Base-by-base conservation (phyloP, 2,329 filamentous ascomycete genomes). In the Pseudogymnoascus sp. region DNA sequence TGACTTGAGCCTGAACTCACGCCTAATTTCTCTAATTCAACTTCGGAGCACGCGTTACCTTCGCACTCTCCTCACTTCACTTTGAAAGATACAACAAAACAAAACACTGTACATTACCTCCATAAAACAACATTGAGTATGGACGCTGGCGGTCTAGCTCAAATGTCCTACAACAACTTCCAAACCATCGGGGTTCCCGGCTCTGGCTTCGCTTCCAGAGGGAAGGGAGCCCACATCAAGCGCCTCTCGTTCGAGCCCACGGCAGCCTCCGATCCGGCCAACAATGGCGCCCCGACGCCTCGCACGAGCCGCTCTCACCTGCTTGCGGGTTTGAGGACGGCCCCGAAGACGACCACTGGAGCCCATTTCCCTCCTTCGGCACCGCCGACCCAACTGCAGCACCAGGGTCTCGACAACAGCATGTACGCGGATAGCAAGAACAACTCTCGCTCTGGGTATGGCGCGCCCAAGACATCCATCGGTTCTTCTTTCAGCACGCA, bases 71-170 rank as follows among this genome's bases (percentile, higher is more conserved):
- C 46, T 31, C 46, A 53, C 46, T 18, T 31, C 46, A 31, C 46
- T 28, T 53, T 53, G 23, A 53, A 53, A 31, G 46, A 53, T 53
- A 16, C 46, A 53, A 53, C 46, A 53, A 53, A 53, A 53, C 46
- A 50, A 42, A 50, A 25, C 44, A 53, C 46, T 53, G 46, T 53
- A 53, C 46, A 53, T 53, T 53, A 53, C 46, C 46, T 53, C 23
- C 46, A 53, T 53, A 31, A 53, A 31, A 53, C 46, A 31, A 31
- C 46, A 16, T 16, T 53, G 71, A 73, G 70, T 70, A 88, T 96
- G 89, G 89, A 96, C 93, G 88, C 93, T 86, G 93, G 93, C 85
- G 91, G 92, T 95, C 91, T 96, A 82, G 89, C 92, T 95, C 92
- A 96, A 85, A 97, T 97, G 93, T 90, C 91, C 81, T 93, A 91